Evolutionary conservation across 495 filamentous ascomycete species (phyloP).

Genomic region (Immersiella caudata): DNA sequence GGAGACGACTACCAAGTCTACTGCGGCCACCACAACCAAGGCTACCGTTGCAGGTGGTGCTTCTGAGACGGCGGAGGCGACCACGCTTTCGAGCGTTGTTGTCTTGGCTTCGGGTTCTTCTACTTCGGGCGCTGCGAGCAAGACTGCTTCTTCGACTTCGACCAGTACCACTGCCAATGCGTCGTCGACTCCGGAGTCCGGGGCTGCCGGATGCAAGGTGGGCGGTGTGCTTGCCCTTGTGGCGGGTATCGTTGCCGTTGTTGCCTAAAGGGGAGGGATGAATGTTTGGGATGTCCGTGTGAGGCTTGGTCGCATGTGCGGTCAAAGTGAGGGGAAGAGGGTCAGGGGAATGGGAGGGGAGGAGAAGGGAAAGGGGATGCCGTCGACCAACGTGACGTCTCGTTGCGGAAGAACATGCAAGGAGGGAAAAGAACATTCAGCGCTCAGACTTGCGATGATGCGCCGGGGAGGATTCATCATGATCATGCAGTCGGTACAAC

Average conservation of each 20-base stretch:
- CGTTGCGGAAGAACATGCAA: no score
- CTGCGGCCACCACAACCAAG: conserved; percentile 12
- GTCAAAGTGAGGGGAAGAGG: no score
- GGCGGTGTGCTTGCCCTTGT: background rate
- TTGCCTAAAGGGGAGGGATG: background rate
- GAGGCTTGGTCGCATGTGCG: background rate
- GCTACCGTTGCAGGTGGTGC: background rate
- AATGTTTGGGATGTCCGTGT: background rate
- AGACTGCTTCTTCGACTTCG: background rate
- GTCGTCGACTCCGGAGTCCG: background rate
- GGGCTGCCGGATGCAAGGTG: background rate
- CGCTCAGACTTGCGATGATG: no score
- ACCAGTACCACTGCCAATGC: background rate
- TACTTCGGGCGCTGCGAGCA: background rate
- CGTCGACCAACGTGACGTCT: no score
- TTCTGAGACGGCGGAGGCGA: background rate
- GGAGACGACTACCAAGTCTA: conserved; percentile 3
- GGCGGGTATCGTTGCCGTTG: background rate
- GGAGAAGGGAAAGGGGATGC: no score
- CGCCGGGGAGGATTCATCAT: no score
- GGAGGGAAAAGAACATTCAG: no score
- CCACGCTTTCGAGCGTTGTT: background rate
- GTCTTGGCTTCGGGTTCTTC: background rate
- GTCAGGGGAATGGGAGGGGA: no score
- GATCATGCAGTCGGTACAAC: no score